Percentiles rank a stretch among this genome's conserved stretches.
phyloP scores from a whole-genome alignment of 371 early-diverging fungal genomes.

The Massospora cicadina region DNA sequence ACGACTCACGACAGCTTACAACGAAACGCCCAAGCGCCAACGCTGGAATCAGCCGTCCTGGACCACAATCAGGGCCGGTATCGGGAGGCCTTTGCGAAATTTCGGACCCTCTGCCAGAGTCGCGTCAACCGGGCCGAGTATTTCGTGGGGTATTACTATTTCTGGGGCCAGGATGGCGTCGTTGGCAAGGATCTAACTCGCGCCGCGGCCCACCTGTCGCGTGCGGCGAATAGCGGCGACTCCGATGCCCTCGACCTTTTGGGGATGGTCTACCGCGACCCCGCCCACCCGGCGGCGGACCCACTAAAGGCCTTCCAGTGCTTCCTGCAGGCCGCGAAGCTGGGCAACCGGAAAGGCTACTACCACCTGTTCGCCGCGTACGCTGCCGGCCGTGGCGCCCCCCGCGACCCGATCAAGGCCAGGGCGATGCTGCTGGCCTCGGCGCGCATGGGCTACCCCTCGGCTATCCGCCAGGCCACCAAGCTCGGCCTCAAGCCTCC shows the following conservation, averaged over 20 bases:
- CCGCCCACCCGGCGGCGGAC: not conserved
- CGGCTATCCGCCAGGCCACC: conserved; percentile 6
- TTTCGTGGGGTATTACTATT: conserved; percentile 9
- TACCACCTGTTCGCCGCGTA: conserved; percentile 3
- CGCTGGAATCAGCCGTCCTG: not conserved
- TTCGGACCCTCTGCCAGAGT: not conserved
- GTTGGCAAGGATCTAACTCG: not conserved
- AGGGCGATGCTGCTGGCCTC: not conserved
- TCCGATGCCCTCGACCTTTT: conserved; percentile 7
- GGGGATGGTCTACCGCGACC: not conserved
- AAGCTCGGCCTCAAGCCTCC: not conserved
- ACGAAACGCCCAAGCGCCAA: not conserved
- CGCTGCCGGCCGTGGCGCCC: not conserved
- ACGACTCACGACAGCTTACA: too few species aligned
- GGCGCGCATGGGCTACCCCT: conserved; percentile 3
- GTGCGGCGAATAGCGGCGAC: not conserved
- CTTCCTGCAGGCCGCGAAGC: not conserved
- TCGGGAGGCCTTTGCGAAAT: conserved; percentile 4
- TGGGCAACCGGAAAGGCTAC: conserved; percentile 6
- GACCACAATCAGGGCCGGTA: not conserved
- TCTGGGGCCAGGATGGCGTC: conserved; percentile 6
- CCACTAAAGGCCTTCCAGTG: not conserved
- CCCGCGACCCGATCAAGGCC: not conserved
- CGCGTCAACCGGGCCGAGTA: not conserved
- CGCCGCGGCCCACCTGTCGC: not conserved